Percentiles rank a stretch among this genome's conserved stretches.
Conservation (phyloP, 208 protist genomes). For the Dictyostelium gargantuum region DNA sequence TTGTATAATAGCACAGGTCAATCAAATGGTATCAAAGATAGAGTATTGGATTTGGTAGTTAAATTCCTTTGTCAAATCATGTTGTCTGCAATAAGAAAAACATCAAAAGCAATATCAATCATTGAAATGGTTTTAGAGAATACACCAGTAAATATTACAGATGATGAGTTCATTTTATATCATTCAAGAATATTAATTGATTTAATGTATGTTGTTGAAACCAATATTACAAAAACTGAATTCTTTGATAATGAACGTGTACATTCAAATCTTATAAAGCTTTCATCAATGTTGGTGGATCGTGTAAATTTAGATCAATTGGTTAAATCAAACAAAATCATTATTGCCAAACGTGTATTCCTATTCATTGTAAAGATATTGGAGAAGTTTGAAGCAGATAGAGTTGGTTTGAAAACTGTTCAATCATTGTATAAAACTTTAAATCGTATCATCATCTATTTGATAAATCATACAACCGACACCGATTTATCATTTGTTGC, state of each 20-base stretch:
- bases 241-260: slow-evolving; percentile 57
- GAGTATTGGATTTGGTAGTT: slow-evolving; percentile 33
- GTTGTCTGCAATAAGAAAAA: slow-evolving; percentile 23
- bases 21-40: not conserved
- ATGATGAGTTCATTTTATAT: slow-evolving; percentile 32
- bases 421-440: slow-evolving; percentile 28
- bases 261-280: not conserved
- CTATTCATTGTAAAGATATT: slow-evolving; percentile 61
- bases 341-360: not conserved
- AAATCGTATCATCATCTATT: slow-evolving; percentile 38
- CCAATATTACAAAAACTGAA: slow-evolving; percentile 24
- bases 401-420: not conserved
- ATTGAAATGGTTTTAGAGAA: slow-evolving; percentile 5
- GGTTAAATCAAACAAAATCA: not conserved
- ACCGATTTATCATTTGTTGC: not conserved
- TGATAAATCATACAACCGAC: not conserved
- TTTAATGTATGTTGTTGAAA: slow-evolving; percentile 47
- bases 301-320: not conserved
- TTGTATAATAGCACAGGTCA: not conserved
- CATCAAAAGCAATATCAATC: not conserved
- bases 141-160: not conserved
- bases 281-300: slow-evolving; percentile 57
- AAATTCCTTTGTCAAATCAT: slow-evolving; percentile 58
- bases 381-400: slow-evolving; percentile 59
- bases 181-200: slow-evolving; percentile 48